Conservation (phyloP, 164 flowering plant species). For the Vitis amurensis region DNA sequence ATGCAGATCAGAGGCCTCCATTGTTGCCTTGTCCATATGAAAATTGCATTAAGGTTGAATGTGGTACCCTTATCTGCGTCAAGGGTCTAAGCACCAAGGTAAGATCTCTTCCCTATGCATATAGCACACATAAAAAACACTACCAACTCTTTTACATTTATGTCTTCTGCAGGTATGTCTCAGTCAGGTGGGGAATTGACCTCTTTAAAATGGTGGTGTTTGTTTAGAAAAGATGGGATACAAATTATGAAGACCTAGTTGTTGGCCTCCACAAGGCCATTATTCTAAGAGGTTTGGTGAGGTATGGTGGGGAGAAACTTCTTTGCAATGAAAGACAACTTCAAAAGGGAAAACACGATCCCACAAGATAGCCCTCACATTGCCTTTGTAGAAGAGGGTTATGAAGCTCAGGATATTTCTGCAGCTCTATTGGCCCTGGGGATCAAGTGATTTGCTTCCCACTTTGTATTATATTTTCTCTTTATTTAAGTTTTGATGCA, state of each 20-base stretch:
- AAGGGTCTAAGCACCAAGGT: slow-evolving; percentile 77
- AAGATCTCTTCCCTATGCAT: not conserved
- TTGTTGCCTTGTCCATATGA: slow-evolving; percentile 67
- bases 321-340: slow-evolving; percentile 43
- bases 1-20: slow-evolving; percentile 80
- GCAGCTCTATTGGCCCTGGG: slow-evolving; percentile 41
- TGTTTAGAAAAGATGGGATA: slow-evolving; percentile 74
- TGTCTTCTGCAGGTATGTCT: slow-evolving; percentile 58
- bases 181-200: slow-evolving; percentile 70
- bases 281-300: slow-evolving; percentile 51
- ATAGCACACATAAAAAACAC: not conserved
- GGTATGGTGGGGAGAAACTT: slow-evolving; percentile 54
- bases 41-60: slow-evolving; percentile 51
- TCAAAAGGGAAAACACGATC: slow-evolving; percentile 51
- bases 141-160: not conserved
- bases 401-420: slow-evolving; percentile 37
- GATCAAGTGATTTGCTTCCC: slow-evolving; percentile 20
- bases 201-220: slow-evolving; percentile 58
- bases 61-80: slow-evolving; percentile 77
- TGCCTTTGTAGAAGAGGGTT: slow-evolving; percentile 24
- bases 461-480: not conserved
- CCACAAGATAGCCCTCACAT: slow-evolving; percentile 51
- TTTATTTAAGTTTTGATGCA: not conserved
- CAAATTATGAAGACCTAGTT: slow-evolving; percentile 63
- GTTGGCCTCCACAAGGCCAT: slow-evolving; percentile 71